These are phyloP conservation scores for Pyronema omphalodes DNA, from an alignment of 495 filamentous ascomycete genomes.

Conservation along the genomic window DNA sequence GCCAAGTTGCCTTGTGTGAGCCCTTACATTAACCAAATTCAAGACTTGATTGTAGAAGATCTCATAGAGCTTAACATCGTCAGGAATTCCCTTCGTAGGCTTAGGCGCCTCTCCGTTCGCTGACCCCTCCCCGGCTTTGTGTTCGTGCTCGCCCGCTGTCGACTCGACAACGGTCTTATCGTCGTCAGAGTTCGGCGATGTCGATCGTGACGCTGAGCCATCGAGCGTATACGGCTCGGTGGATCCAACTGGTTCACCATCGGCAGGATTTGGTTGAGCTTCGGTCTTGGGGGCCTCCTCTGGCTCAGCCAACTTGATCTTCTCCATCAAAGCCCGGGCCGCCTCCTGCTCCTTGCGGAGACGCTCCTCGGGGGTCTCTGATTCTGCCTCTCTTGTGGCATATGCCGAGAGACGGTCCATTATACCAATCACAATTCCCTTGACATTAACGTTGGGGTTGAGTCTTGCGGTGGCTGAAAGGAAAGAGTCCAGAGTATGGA, in stretches of 20 bases:
- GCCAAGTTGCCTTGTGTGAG: constrained; percentile 23
- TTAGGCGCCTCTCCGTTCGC: constrained; percentile 31
- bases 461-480: constrained; percentile 77
- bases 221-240: constrained; percentile 3
- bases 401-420: constrained; percentile 94
- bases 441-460: constrained; percentile 90
- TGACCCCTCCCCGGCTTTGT: constrained; percentile 17
- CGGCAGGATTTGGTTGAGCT: no score
- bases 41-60: constrained; percentile 96
- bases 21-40: constrained; percentile 50
- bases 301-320: constrained; percentile 44
- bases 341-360: constrained; percentile 71
- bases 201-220: neutral
- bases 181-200: constrained; percentile 27
- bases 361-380: constrained; percentile 47
- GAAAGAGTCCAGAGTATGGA: constrained; percentile 88
- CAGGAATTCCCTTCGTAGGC: constrained; percentile 47
- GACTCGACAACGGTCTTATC: constrained; percentile 20
- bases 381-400: constrained; percentile 68
- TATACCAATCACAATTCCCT: constrained; percentile 91
- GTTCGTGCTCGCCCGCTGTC: constrained; percentile 13
- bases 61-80: constrained; percentile 80
- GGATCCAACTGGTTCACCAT: neutral
- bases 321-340: constrained; percentile 52
- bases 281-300: constrained; percentile 20